Percentiles rank a stretch among this genome's conserved stretches.
phyloP scores from a whole-genome alignment of 2,329 filamentous ascomycete species.

The Xenoacremonium recifei region DNA sequence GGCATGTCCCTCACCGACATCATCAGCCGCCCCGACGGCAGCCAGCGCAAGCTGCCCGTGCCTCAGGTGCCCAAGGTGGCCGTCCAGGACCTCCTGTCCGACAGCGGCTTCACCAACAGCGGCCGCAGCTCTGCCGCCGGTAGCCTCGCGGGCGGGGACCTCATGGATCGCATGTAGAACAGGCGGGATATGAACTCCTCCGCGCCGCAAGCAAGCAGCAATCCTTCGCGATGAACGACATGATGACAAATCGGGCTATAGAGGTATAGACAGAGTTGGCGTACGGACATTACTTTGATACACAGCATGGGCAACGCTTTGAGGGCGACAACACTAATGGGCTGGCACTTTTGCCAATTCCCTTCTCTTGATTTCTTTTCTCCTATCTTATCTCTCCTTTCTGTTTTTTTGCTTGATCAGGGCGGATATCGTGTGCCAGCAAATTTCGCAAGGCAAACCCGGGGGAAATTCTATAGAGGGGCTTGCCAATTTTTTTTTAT shows the following conservation, averaged over 20 bases:
- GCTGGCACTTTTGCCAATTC: too few relatives aligned
- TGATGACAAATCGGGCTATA: slow-evolving; percentile 39
- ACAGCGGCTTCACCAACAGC: slow-evolving; percentile 65
- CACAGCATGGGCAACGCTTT: too few relatives aligned
- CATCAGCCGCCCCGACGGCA: slow-evolving; percentile 83
- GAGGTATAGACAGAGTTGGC: slow-evolving; percentile 39
- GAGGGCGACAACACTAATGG: too few relatives aligned
- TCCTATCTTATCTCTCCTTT: too few relatives aligned
- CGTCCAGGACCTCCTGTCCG: slow-evolving; percentile 78
- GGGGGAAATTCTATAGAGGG: too few relatives aligned
- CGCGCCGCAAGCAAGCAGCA: too few relatives aligned
- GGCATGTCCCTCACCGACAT: slow-evolving; percentile 89
- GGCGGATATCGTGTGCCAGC: too few relatives aligned
- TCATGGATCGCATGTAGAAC: slow-evolving; percentile 54
- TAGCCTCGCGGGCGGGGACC: slow-evolving; percentile 72
- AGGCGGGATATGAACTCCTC: slow-evolving; percentile 23
- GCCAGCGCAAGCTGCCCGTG: slow-evolving; percentile 86
- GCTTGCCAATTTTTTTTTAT: too few relatives aligned
- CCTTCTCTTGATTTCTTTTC: slow-evolving; percentile 9
- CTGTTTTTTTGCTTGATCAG: too few relatives aligned
- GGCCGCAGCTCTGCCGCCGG: slow-evolving; percentile 75
- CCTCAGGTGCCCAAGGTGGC: slow-evolving; percentile 88
- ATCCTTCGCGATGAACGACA: too few relatives aligned
- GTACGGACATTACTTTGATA: slow-evolving; percentile 35
- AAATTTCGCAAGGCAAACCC: too few relatives aligned